These are phyloP conservation scores for Hirsutella rhossiliensis DNA, from an alignment of 2,329 filamentous ascomycete genomes.

Conservation along the genomic window DNA sequence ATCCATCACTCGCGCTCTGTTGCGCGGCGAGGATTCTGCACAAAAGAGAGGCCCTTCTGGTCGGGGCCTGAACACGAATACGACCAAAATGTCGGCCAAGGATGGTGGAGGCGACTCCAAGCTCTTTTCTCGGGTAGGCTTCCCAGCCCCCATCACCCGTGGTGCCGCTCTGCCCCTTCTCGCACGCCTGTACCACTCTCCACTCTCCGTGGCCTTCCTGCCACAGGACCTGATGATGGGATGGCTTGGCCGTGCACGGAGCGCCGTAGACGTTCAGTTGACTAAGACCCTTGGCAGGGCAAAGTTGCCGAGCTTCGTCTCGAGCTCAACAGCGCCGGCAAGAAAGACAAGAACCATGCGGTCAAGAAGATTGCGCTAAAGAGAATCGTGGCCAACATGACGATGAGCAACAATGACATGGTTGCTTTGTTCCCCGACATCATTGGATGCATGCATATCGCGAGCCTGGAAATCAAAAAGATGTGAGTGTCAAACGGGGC, in stretches of 20 bases:
- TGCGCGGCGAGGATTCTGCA: no score
- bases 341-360: conserved; percentile 95
- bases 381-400: conserved; percentile 99
- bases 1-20: no score
- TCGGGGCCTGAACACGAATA: not conserved
- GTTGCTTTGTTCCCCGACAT: conserved; percentile 92
- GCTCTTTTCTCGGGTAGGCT: conserved; percentile 88
- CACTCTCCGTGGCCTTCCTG: not conserved
- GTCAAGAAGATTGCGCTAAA: conserved; percentile 97
- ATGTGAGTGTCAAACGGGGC: conserved; percentile 54
- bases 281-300: conserved; percentile 64
- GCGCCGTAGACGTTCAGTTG: conserved; percentile 30
- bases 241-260: conserved; percentile 43
- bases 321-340: conserved; percentile 85
- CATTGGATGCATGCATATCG: conserved; percentile 88
- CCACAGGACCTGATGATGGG: conserved; percentile 9
- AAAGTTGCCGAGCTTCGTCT: conserved; percentile 95
- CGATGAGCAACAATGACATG: conserved; percentile 99
- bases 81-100: conserved; percentile 38
- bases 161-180: no score
- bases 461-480: conserved; percentile 96
- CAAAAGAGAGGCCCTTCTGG: not conserved
- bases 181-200: no score
- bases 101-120: conserved; percentile 84
- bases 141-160: conserved; percentile 1